Conservation (phyloP, 1,284 basidiomycete genomes). For the Agaricales sp. region DNA sequence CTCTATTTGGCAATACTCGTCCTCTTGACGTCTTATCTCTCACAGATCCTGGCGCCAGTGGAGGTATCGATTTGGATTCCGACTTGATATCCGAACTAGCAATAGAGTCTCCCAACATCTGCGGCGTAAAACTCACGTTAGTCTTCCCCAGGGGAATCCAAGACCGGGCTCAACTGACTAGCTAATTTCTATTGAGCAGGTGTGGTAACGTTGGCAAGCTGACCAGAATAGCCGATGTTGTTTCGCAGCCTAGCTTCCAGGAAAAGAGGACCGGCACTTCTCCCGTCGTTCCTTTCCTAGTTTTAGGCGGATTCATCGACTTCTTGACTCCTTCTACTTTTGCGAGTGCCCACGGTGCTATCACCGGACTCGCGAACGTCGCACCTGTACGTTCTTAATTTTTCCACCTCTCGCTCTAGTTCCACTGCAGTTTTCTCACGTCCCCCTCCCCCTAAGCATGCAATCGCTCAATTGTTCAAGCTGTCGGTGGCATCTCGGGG, state of each 20-base stretch:
- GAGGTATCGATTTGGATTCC: constrained; percentile 81
- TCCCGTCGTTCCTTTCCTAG: constrained; percentile 56
- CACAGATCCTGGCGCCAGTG: constrained; percentile 75
- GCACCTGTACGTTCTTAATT: constrained; percentile 47
- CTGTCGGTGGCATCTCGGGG: constrained; percentile 44
- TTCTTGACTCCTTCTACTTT: constrained; percentile 67
- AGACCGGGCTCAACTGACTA: background rate
- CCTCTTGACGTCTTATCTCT: constrained; percentile 1
- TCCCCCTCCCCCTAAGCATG: constrained; percentile 27
- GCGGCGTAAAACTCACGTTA: constrained; percentile 82
- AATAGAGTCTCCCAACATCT: constrained; percentile 57
- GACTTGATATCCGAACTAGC: constrained; percentile 79
- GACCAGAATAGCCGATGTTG: constrained; percentile 66
- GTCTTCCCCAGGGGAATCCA: constrained; percentile 18
- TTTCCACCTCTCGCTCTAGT: constrained; percentile 10
- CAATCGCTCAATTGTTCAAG: constrained; percentile 54
- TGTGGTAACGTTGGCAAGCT: constrained; percentile 89
- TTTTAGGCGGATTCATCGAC: constrained; percentile 72
- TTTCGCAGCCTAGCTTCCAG: constrained; percentile 50
- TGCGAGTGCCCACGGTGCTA: constrained; percentile 67
- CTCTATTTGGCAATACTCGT: constrained; percentile 13
- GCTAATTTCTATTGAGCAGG: constrained; percentile 25
- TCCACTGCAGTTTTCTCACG: constrained; percentile 4
- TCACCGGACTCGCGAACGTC: constrained; percentile 73
- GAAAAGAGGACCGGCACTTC: constrained; percentile 56